These are phyloP conservation scores for Cercophora newfieldiana DNA, from an alignment of 495 filamentous ascomycete genomes.

Conservation along the genomic window DNA sequence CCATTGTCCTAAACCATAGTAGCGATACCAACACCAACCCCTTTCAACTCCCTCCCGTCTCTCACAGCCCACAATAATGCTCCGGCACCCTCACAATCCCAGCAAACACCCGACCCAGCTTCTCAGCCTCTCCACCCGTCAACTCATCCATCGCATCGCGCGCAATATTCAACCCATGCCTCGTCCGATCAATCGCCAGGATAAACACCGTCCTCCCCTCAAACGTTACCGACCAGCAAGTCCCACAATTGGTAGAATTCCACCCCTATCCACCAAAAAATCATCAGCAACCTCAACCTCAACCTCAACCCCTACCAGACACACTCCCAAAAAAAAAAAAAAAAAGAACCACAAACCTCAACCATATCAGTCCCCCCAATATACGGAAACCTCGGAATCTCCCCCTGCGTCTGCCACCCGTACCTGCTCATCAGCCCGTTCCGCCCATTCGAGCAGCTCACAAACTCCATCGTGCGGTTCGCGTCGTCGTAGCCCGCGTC, in stretches of 20 bases:
- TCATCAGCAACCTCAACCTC: conserved; percentile 58
- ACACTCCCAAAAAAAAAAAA: too few species aligned
- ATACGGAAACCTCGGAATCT: conserved; percentile 55
- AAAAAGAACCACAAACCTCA: too few species aligned
- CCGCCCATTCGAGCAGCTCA: conserved; percentile 59
- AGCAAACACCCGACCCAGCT: conserved; percentile 58
- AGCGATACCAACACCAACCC: not conserved
- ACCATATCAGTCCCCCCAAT: conserved; percentile 66
- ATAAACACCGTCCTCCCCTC: conserved; percentile 62
- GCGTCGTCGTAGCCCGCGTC: conserved; percentile 59
- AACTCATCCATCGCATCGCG: conserved; percentile 64
- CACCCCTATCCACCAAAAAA: too few species aligned
- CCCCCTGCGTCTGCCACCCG: conserved; percentile 46
- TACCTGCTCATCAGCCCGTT: conserved; percentile 60
- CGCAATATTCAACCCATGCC: conserved; percentile 63
- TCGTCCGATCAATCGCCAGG: conserved; percentile 65
- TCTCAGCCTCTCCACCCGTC: conserved; percentile 56
- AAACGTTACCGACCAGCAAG: conserved; percentile 67
- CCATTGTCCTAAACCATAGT: not conserved
- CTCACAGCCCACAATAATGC: conserved; percentile 32
- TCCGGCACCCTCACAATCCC: conserved; percentile 45
- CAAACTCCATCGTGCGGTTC: conserved; percentile 42
- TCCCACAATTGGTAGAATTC: conserved; percentile 63
- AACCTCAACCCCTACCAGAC: too few species aligned
- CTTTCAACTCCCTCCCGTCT: not conserved